Conservation (phyloP, 306 rosid genomes). For the Cucurbita maxima region DNA sequence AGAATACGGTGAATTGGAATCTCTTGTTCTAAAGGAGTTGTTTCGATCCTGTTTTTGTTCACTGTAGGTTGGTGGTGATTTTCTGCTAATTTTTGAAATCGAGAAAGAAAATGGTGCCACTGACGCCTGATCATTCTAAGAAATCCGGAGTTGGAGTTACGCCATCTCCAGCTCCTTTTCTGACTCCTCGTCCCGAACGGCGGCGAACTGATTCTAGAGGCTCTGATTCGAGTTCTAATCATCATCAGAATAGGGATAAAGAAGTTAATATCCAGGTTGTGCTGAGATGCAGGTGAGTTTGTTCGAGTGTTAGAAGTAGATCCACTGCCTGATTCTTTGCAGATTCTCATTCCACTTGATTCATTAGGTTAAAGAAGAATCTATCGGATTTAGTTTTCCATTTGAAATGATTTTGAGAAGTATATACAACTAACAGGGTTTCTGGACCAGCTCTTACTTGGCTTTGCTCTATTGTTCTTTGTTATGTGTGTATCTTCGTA, state of each 20-base stretch:
- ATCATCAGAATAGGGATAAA: conserved; percentile 48
- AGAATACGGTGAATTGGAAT: too few species aligned
- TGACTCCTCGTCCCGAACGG: conserved; percentile 82
- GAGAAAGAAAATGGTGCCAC: conserved; percentile 18
- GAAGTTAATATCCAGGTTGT: conserved; percentile 75
- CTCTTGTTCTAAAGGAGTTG: too few species aligned
- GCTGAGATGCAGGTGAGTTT: conserved; percentile 72
- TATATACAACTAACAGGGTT: neutral
- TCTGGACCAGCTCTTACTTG: too few species aligned
- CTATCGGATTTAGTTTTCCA: too few species aligned
- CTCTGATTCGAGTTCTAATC: conserved; percentile 30
- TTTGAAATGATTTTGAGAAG: neutral
- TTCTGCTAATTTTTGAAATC: neutral
- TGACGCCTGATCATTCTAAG: conserved; percentile 66
- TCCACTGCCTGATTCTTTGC: neutral
- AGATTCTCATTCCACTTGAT: neutral
- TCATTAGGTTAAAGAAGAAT: neutral
- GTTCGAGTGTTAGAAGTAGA: neutral
- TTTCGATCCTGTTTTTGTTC: neutral
- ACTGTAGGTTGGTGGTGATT: neutral
- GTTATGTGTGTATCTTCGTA: too few species aligned
- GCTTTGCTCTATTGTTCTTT: too few species aligned
- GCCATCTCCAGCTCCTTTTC: conserved; percentile 64
- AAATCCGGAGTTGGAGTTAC: conserved; percentile 63
- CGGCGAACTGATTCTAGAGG: conserved; percentile 53